phyloP scores from a whole-genome alignment of 2,329 filamentous ascomycete genomes.

The Tetracladium maxilliforme region DNA sequence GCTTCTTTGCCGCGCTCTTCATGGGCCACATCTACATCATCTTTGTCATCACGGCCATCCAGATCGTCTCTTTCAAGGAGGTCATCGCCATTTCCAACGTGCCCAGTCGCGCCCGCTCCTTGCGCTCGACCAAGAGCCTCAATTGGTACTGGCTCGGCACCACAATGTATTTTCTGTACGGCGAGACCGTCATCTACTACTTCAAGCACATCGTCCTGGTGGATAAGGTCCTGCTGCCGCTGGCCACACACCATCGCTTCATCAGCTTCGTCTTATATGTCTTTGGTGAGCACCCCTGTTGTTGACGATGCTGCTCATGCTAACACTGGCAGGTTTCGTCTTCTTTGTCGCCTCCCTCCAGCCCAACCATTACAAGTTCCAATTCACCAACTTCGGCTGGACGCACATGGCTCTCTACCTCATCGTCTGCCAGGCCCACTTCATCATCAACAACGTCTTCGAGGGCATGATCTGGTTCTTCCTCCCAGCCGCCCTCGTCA shows the following conservation, averaged over 20 bases:
- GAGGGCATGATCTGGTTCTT: slow-evolving; percentile 99
- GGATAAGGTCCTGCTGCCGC: slow-evolving; percentile 79
- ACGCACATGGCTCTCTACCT: slow-evolving; percentile 98
- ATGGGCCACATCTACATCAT: slow-evolving; percentile 97
- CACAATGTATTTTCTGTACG: slow-evolving; percentile 98
- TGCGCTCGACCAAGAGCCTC: slow-evolving; percentile 87
- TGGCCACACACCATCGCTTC: slow-evolving; percentile 95
- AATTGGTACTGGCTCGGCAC: slow-evolving; percentile 99
- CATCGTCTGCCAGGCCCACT: slow-evolving; percentile 95
- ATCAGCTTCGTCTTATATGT: slow-evolving; percentile 98
- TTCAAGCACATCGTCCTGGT: slow-evolving; percentile 98
- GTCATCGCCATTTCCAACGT: slow-evolving; percentile 97
- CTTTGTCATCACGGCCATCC: slow-evolving; percentile 77
- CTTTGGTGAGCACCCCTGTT: slow-evolving; percentile 50
- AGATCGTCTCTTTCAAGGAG: slow-evolving; percentile 97
- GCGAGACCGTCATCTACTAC: slow-evolving; percentile 98
- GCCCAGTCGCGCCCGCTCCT: slow-evolving; percentile 75
- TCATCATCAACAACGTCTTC: slow-evolving; percentile 99
- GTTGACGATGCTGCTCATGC: slow-evolving; percentile 8
- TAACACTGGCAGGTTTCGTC: slow-evolving; percentile 60
- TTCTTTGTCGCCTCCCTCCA: slow-evolving; percentile 94
- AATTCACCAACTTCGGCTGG: slow-evolving; percentile 99
- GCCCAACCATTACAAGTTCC: slow-evolving; percentile 93
- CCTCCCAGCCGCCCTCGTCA: slow-evolving; percentile 83
- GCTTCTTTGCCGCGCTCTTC: slow-evolving; percentile 86